These are phyloP conservation scores for Albatrellus sp. DNA, from an alignment of 1,284 basidiomycete genomes.

Conservation along the genomic window DNA sequence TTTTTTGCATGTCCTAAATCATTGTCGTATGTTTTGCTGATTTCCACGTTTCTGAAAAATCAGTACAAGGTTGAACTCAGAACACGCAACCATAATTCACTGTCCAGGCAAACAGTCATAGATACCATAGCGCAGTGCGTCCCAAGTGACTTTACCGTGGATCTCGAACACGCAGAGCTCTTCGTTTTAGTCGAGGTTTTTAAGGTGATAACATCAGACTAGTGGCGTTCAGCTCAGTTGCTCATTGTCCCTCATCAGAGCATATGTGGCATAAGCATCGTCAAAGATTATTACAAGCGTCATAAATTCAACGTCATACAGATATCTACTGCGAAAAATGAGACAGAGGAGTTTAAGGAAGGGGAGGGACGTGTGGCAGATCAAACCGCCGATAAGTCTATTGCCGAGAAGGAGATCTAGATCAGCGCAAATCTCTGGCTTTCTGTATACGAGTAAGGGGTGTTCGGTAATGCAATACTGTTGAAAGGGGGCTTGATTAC, in stretches of 20 bases:
- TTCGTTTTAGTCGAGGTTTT: constrained; percentile 72
- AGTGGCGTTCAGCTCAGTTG: not conserved
- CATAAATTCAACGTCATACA: constrained; percentile 70
- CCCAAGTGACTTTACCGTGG: constrained; percentile 51
- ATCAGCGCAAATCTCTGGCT: too few relatives aligned
- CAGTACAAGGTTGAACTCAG: constrained; percentile 74
- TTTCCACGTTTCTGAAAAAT: not conserved
- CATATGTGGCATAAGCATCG: constrained; percentile 59
- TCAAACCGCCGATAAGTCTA: too few relatives aligned
- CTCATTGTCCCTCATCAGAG: constrained; percentile 27
- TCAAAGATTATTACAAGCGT: constrained; percentile 55
- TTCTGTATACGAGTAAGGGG: too few relatives aligned
- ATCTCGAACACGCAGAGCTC: constrained; percentile 51
- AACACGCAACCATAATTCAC: constrained; percentile 58
- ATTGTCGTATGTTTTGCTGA: not conserved
- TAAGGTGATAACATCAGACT: constrained; percentile 37
- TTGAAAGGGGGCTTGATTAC: too few relatives aligned
- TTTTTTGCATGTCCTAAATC: not conserved
- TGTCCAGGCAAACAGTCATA: constrained; percentile 45
- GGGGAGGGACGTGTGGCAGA: constrained; percentile 8
- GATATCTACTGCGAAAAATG: constrained; percentile 31
- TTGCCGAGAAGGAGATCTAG: too few relatives aligned
- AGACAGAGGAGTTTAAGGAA: constrained; percentile 8
- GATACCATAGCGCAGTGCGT: constrained; percentile 58
- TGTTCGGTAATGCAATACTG: too few relatives aligned